Base-by-base conservation (phyloP, 1,139 yeast species). In the Hemisphaericaspora lyxosophila region DNA sequence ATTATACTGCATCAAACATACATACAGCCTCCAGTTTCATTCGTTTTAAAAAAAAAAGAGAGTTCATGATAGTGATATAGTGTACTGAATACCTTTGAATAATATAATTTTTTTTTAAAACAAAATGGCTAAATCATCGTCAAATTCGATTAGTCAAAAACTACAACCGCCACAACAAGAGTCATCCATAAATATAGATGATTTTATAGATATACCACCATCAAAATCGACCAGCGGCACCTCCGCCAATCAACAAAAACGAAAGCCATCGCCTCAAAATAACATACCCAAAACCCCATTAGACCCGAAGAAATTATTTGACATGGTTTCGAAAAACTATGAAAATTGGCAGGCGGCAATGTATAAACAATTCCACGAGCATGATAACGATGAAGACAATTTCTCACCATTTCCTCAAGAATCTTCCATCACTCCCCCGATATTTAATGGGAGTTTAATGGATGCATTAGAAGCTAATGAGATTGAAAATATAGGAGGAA, bases 281-380 rank as follows among this genome's bases (percentile, higher is more conserved):
- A 8, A 19, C 23, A 19, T n/a, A n/a, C 13, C 37, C 17, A 29
- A 24, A 17, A 3, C 23, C 11, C 12, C 20, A 14, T 31, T 49
- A 3, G 47, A 46, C 31, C 54, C 55, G n/a, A 40, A 59, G 42
- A 57, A 55, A 39, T 54, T 67, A 17, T 60, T 66, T 49, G 67
- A 64, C 26, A 56, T 63, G 34, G 66, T 67, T 14, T 57, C 69
- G 9, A 62, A 62, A 42, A 64, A 66, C 48, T 67, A 67, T 44
- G 69, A 67, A 32, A 51, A 60, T 11, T 68, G 73, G 73, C 69
- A 56, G 57, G 62, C 58, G 31, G 62, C 60, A 8, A 54, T 63
- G 51, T 57, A 57, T 38, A 54, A 53, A 33, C 61, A 57, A 38
- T 54, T 58, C 32, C 54, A 53, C 15, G 54, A 57, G 28, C 59